Evolutionary conservation across 495 filamentous ascomycete genomes (phyloP).

Genomic region (Penicillium mononematosum): DNA sequence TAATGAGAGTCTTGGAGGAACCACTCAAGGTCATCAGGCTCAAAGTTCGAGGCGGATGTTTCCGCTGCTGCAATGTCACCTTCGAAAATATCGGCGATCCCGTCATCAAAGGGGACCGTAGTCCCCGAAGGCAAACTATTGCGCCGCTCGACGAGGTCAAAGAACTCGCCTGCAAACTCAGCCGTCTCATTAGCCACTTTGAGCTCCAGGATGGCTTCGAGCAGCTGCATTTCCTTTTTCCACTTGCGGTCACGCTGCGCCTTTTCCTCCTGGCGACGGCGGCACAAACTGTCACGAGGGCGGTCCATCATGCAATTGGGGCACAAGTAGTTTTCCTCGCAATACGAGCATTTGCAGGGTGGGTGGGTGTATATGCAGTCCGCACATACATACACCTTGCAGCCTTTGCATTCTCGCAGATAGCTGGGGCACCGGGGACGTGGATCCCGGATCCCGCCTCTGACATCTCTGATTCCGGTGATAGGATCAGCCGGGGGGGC

Average conservation of each 20-base stretch:
- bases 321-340: slow-evolving; percentile 53
- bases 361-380: slow-evolving; percentile 49
- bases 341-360: slow-evolving; percentile 54
- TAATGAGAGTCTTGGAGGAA: slow-evolving; percentile 6
- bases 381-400: slow-evolving; percentile 56
- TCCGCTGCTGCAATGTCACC: slow-evolving; percentile 6
- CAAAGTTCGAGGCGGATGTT: slow-evolving; percentile 7
- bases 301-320: slow-evolving; percentile 50
- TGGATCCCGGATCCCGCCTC: slow-evolving; percentile 48
- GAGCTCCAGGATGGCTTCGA: slow-evolving; percentile 42
- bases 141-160: slow-evolving; percentile 29
- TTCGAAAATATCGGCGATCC: slow-evolving; percentile 7
- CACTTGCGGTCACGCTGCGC: slow-evolving; percentile 42
- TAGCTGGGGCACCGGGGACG: slow-evolving; percentile 49
- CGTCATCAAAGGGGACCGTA: slow-evolving; percentile 11
- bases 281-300: slow-evolving; percentile 44
- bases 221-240: slow-evolving; percentile 45
- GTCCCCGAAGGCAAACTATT: slow-evolving; percentile 1
- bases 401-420: slow-evolving; percentile 53
- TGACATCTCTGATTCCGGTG: slow-evolving; percentile 6
- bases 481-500: slow-evolving; percentile 36
- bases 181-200: slow-evolving; percentile 49
- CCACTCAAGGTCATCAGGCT: slow-evolving; percentile 10
- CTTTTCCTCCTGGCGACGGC: slow-evolving; percentile 44
- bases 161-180: slow-evolving; percentile 48